These are phyloP conservation scores for Sophora flavescens DNA, from an alignment of 306 rosid genomes.

Conservation along the genomic window DNA sequence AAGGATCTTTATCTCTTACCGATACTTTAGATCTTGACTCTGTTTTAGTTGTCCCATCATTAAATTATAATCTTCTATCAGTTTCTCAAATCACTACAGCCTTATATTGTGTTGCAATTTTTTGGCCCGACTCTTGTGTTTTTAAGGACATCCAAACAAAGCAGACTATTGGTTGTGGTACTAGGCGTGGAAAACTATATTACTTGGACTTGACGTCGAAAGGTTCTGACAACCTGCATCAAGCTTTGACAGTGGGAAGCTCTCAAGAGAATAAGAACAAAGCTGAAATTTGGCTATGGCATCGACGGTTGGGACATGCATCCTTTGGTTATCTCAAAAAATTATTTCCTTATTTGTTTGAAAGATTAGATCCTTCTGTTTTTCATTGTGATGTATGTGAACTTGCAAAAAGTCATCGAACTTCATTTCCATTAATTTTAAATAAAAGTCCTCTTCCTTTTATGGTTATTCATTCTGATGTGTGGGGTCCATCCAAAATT, in stretches of 20 bases:
- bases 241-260: neutral
- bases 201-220: conserved; percentile 1
- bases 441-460: too few species aligned
- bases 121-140: conserved; percentile 11
- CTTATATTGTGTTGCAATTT: conserved; percentile 33
- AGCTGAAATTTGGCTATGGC: neutral
- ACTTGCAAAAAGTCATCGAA: conserved; percentile 8
- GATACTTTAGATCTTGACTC: conserved; percentile 20
- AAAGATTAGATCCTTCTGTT: neutral
- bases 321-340: neutral
- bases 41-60: conserved; percentile 23
- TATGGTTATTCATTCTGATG: too few species aligned
- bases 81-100: conserved; percentile 37
- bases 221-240: neutral
- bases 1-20: conserved; percentile 9
- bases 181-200: too few species aligned
- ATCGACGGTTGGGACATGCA: neutral
- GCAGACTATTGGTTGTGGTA: too few species aligned
- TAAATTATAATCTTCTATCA: conserved; percentile 27
- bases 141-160: too few species aligned
- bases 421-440: too few species aligned
- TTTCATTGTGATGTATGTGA: conserved; percentile 14
- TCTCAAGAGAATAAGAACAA: neutral
- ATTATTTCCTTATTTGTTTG: neutral
- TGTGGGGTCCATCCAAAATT: too few species aligned